A percentile compares a stretch with the other conserved stretches of the same genome.
Conservation (phyloP, 2,329 filamentous ascomycete genomes). For the Aspergillus brasiliensis region DNA sequence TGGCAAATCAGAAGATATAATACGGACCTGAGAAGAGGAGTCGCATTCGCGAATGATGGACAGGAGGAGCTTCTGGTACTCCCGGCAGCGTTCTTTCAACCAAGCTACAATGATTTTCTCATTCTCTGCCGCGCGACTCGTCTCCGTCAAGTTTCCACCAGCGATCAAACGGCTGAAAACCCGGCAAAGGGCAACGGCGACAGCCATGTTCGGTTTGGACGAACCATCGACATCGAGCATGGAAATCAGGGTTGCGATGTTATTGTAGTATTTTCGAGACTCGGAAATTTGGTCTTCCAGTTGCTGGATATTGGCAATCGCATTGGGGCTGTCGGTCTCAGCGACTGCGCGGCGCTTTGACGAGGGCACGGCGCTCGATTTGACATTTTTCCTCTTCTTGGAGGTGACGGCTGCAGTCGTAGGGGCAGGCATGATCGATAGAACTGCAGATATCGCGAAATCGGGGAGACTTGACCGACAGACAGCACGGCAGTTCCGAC, state of each 20-base stretch:
- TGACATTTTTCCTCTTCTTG: slow-evolving; percentile 45
- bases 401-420: slow-evolving; percentile 28
- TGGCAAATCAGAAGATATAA: background rate
- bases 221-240: slow-evolving; percentile 56
- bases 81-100: slow-evolving; percentile 73
- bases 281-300: slow-evolving; percentile 81
- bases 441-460: slow-evolving; percentile 26
- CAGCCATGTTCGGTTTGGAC: slow-evolving; percentile 63
- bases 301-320: slow-evolving; percentile 67
- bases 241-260: slow-evolving; percentile 73
- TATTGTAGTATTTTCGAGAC: slow-evolving; percentile 89
- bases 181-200: slow-evolving; percentile 79
- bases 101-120: slow-evolving; percentile 74
- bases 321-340: slow-evolving; percentile 53
- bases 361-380: slow-evolving; percentile 40
- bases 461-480: background rate
- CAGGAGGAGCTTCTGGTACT: slow-evolving; percentile 68
- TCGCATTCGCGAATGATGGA: slow-evolving; percentile 63
- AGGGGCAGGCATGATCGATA: slow-evolving; percentile 31
- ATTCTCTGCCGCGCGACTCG: slow-evolving; percentile 68
- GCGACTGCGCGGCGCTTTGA: slow-evolving; percentile 50
- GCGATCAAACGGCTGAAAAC: slow-evolving; percentile 82
- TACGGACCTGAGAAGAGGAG: slow-evolving; percentile 53
- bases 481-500: slow-evolving; percentile 5
- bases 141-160: slow-evolving; percentile 68